Base-by-base conservation (phyloP, 352 stramenopile genomes). In the Phytophthora agathidicida region DNA sequence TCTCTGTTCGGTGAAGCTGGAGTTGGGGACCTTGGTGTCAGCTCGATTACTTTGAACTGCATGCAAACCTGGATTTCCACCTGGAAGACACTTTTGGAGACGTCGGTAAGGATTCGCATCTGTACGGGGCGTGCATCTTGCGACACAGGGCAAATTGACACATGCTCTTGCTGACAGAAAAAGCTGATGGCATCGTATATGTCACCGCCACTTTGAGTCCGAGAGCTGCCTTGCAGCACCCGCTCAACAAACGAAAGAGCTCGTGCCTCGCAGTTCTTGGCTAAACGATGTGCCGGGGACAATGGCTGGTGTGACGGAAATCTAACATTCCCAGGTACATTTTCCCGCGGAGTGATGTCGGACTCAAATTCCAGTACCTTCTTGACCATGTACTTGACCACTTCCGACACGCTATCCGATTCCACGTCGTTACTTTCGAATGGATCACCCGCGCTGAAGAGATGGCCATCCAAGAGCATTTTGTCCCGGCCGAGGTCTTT, bases 161-260 rank as follows among this genome's bases (percentile, higher is more conserved):
- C 48, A 16, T 76, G 68, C 1, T 71, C 54, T 28, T 91, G 77
- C 37, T 80, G 68, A 37, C 81, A 90, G 48, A 91, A 77, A 42
- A 88, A 86, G 32, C 75, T 84, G 63, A 91, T 90, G 32, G 81
- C 73, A 46, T 93, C 81, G 65, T 91, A 93, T 54, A 93, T 91
- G 48, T 93, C 83, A 3, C 83, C 81, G 10, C 83, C 81, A 20
- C 75, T 93, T 66, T 91, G 79, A 23, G 83, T 93, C 38, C 83
- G 68, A 14, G 79, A 83, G 38, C 80, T 89, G 13, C 79, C 80
- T 32, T 83, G 68, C 23, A 93, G 57, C 3, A 90, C 80, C 14
- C 81, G 80, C 48, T 93, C 80, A 16, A 90, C 77, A 53, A 93
- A 91, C 19, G 75, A 60, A 16, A 93, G 62, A 13, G 76, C 77